Conservation (phyloP, 768 basidiomycete genomes). For the Leccinum obscurum region DNA sequence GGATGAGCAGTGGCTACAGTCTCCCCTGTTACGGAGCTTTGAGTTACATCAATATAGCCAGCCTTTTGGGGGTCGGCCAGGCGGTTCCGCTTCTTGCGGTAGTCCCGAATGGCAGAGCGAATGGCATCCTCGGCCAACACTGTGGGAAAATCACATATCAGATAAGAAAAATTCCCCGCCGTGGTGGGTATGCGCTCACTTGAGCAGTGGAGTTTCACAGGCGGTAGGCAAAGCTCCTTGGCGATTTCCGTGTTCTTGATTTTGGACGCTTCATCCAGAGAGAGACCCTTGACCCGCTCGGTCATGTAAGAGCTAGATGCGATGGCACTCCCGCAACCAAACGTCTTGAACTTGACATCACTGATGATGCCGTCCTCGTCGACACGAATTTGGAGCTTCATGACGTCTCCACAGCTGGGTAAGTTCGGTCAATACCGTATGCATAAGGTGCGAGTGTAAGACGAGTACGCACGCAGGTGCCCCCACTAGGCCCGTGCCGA, state of each 20-base stretch:
- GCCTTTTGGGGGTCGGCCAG: slow-evolving; percentile 50
- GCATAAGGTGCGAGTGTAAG: slow-evolving; percentile 1
- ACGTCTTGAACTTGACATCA: slow-evolving; percentile 99
- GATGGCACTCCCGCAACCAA: slow-evolving; percentile 98
- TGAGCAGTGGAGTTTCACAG: slow-evolving; percentile 94
- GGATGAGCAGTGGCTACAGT: slow-evolving; percentile 54
- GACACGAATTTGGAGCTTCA: slow-evolving; percentile 99
- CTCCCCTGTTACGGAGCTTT: slow-evolving; percentile 52
- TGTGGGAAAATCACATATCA: slow-evolving; percentile 36
- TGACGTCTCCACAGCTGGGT: slow-evolving; percentile 93
- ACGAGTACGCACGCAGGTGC: slow-evolving; percentile 80
- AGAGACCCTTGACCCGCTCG: slow-evolving; percentile 93
- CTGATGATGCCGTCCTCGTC: slow-evolving; percentile 93
- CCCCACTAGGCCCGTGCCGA: slow-evolving; percentile 97
- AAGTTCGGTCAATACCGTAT: slow-evolving; percentile 13
- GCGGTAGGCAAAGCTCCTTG: slow-evolving; percentile 92
- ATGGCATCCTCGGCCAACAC: slow-evolving; percentile 99
- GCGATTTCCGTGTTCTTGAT: slow-evolving; percentile 99
- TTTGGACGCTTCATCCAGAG: slow-evolving; percentile 89
- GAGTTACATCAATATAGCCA: slow-evolving; percentile 72
- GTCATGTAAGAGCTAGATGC: slow-evolving; percentile 99
- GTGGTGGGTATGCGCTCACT: slow-evolving; percentile 51
- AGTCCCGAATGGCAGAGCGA: slow-evolving; percentile 96
- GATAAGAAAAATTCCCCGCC: slow-evolving; percentile 14
- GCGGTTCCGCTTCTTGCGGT: slow-evolving; percentile 77